Evolutionary conservation across 2,329 filamentous ascomycete species (phyloP).

Genomic region (Zymoseptoria crescenta): DNA sequence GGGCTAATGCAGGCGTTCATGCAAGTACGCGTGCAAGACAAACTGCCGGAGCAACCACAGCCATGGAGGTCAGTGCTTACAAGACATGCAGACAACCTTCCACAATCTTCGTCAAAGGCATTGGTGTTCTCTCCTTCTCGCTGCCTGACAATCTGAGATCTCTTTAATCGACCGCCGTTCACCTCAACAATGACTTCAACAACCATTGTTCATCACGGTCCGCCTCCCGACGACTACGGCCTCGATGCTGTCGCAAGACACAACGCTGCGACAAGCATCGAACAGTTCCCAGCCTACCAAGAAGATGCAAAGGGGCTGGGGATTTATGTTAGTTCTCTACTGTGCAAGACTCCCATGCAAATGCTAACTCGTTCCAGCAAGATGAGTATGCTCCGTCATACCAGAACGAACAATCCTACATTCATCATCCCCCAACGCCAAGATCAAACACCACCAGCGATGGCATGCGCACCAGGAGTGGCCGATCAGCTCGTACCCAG

Average conservation of each 20-base stretch:
- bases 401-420: constrained; percentile 19
- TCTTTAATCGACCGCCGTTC: constrained; percentile 12
- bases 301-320: constrained; percentile 29
- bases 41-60: constrained; percentile 21
- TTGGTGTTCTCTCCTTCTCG: constrained; percentile 2
- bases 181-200: constrained; percentile 22
- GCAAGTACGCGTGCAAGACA: constrained; percentile 24
- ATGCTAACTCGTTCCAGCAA: constrained; percentile 19
- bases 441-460: constrained; percentile 37
- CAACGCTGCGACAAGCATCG: constrained; percentile 30
- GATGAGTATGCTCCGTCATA: constrained; percentile 21
- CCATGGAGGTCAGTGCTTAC: constrained; percentile 26
- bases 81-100: constrained; percentile 25
- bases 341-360: background rate
- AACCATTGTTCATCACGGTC: constrained; percentile 17
- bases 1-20: constrained; percentile 10
- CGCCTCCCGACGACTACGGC: constrained; percentile 26
- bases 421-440: constrained; percentile 37
- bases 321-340: constrained; percentile 24
- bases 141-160: constrained; percentile 10
- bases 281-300: constrained; percentile 25
- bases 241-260: constrained; percentile 38
- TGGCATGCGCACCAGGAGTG: constrained; percentile 34
- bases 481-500: constrained; percentile 26
- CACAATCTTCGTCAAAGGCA: constrained; percentile 1